These are phyloP conservation scores for Venturia asperata DNA, from an alignment of 2,329 filamentous ascomycete genomes.

Conservation along the genomic window DNA sequence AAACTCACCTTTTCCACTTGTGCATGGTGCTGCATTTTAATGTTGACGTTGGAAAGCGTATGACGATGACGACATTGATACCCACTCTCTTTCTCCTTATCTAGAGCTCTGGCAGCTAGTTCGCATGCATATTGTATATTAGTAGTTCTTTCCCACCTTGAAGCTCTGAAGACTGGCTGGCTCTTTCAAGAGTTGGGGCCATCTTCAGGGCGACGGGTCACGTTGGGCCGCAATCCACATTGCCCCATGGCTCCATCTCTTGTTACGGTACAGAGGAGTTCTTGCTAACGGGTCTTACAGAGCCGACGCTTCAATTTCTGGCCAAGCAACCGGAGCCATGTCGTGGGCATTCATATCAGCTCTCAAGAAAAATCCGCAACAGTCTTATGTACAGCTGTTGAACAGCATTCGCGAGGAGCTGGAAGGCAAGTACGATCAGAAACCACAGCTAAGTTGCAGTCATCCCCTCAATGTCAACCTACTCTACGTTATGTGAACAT, in stretches of 20 bases:
- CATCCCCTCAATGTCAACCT: constrained; percentile 58
- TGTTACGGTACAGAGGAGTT: neutral
- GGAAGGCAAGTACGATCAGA: constrained; percentile 79
- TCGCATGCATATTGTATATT: constrained; percentile 8
- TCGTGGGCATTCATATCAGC: constrained; percentile 93
- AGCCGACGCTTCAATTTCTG: constrained; percentile 79
- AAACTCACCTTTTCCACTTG: neutral
- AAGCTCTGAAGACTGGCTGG: constrained; percentile 18
- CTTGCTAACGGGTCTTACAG: constrained; percentile 39
- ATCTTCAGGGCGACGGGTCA: constrained; percentile 21
- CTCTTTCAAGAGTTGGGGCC: constrained; percentile 6
- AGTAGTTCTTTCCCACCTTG: constrained; percentile 4
- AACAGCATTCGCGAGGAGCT: constrained; percentile 93
- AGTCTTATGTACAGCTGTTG: constrained; percentile 91
- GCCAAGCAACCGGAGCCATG: constrained; percentile 94
- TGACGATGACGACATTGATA: constrained; percentile 6
- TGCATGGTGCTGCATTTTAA: neutral
- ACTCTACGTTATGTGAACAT: constrained; percentile 18
- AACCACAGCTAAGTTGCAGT: constrained; percentile 92
- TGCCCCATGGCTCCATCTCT: neutral
- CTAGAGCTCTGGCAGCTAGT: constrained; percentile 2
- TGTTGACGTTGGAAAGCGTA: neutral
- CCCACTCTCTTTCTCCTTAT: neutral
- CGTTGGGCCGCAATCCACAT: constrained; percentile 15
- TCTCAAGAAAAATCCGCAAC: constrained; percentile 85